Conservation (phyloP, 2,329 filamentous ascomycete species). For the Fusarium coffeatum region DNA sequence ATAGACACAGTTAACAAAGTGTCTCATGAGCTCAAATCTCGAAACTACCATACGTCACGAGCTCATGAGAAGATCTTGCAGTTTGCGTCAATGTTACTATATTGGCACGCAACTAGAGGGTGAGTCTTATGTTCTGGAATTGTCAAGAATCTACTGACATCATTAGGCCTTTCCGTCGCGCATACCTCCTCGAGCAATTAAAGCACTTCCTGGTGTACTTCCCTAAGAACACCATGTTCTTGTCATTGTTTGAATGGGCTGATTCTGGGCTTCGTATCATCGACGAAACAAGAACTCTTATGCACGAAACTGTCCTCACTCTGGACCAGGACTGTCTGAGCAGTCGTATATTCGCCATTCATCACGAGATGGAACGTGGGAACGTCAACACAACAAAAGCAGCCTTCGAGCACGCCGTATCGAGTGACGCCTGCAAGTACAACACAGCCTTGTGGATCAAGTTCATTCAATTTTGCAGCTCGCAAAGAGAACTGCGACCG, state of each 20-base stretch:
- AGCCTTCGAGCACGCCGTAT: slow-evolving; percentile 65
- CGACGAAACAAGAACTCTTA: slow-evolving; percentile 77
- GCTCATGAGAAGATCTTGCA: slow-evolving; percentile 76
- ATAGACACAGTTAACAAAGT: slow-evolving; percentile 56
- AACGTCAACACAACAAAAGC: slow-evolving; percentile 62
- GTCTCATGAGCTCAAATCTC: slow-evolving; percentile 57
- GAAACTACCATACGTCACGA: slow-evolving; percentile 48
- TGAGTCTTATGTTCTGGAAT: slow-evolving; percentile 46
- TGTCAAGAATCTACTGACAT: slow-evolving; percentile 31
- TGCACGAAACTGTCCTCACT: slow-evolving; percentile 64
- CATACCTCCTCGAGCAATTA: slow-evolving; percentile 72
- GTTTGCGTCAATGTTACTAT: slow-evolving; percentile 72
- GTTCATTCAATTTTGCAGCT: slow-evolving; percentile 62
- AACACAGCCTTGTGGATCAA: slow-evolving; percentile 61
- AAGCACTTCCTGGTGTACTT: slow-evolving; percentile 70
- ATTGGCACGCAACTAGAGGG: slow-evolving; percentile 71
- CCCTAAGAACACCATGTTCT: slow-evolving; percentile 80
- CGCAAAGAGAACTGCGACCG: slow-evolving; percentile 52
- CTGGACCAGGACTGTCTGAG: slow-evolving; percentile 55
- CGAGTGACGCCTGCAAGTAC: slow-evolving; percentile 53
- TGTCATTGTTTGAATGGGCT: slow-evolving; percentile 78
- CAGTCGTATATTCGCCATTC: slow-evolving; percentile 62
- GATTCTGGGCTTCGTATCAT: slow-evolving; percentile 78
- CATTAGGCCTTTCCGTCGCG: slow-evolving; percentile 72
- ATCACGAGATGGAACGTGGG: slow-evolving; percentile 61